Evolutionary conservation across 345 rosid genomes (phyloP), one percentile per base, ranked within the genome.

Genomic region (Bruguiera sexangula): DNA sequence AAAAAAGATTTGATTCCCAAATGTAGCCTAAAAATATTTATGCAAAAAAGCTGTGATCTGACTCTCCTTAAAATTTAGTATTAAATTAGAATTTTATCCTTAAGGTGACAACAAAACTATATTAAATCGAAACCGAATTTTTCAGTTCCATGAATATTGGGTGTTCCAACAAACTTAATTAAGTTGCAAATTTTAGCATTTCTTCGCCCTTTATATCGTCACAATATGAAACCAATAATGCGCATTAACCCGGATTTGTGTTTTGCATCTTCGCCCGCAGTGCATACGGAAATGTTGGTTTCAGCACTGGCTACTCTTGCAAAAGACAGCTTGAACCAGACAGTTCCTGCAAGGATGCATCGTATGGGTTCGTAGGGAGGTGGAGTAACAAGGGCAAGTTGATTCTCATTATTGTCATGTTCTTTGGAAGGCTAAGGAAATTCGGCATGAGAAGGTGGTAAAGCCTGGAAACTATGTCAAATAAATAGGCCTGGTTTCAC

Each of bases 231-330:
- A 32, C 36, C 36, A 32, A 32, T 32, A 0, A 32, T 34, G 37
- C 9, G 9, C 1, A 34, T 7, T 34, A 7, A 34, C 55, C 30
- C 2, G 5, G 16, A 30, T 39, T 13, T 62, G 0, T 46, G 37
- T 24, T 13, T 21, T 55, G 26, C 53, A 22, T 15, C 59, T 37
- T 70, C 6, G 19, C 27, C 15, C 46, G 66, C 66, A 86, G 93
- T 31, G 89, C 94, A 58, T 84, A 82, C 43, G 96, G 96, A 19
- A 90, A 87, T 65, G 94, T 83, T 3, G 94, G 96, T 1, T 81
- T 85, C 67, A 79, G 89, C 5, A 79, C 76, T 4, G 90, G 94
- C 0, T 85, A 88, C 16, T 79, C 90, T 65, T 88, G 96, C 63
- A 64, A 82, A 39, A 69, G 83, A 53, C 81, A 65, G n/a, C 29